A percentile compares a stretch with the other conserved stretches of the same genome.
These are phyloP conservation scores for Peronospora tabacina DNA, from an alignment of 352 stramenopile genomes.

Conservation along the genomic window DNA sequence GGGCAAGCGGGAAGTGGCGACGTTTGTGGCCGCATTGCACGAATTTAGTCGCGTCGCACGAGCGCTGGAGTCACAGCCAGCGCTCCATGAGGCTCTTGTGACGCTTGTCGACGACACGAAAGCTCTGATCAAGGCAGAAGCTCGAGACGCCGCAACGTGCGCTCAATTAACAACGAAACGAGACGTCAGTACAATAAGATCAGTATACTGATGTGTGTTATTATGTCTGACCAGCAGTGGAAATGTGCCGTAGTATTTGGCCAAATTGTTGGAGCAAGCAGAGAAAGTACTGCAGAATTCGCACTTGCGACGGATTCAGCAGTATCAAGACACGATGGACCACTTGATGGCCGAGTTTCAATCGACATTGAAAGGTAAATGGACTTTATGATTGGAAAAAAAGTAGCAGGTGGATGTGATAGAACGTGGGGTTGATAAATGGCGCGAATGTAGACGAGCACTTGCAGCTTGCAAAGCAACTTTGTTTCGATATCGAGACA, in stretches of 20 bases:
- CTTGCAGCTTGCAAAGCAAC: constrained; percentile 29
- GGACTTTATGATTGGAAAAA: too few species aligned
- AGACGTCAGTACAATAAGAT: constrained; percentile 7
- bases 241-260: constrained; percentile 9
- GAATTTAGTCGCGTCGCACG: constrained; percentile 5
- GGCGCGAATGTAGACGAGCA: constrained; percentile 22
- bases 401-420: too few species aligned
- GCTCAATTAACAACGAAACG: constrained; percentile 17
- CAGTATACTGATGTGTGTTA: background rate
- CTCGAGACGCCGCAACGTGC: constrained; percentile 1
- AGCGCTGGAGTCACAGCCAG: constrained; percentile 1
- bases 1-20: constrained; percentile 10
- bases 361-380: constrained; percentile 23
- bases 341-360: constrained; percentile 29
- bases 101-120: constrained; percentile 1
- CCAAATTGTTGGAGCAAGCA: constrained; percentile 32
- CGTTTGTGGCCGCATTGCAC: constrained; percentile 10
- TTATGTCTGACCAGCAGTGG: background rate
- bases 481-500: constrained; percentile 31
- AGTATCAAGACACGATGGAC: constrained; percentile 28
- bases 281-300: constrained; percentile 34
- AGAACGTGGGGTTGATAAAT: background rate
- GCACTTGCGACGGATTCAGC: constrained; percentile 23
- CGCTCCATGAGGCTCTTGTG: constrained; percentile 1
- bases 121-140: constrained; percentile 2